Percentiles rank a stretch among this genome's conserved stretches.
Conservation (phyloP, 129 eudicot species). For the Flaveria bidentis region DNA sequence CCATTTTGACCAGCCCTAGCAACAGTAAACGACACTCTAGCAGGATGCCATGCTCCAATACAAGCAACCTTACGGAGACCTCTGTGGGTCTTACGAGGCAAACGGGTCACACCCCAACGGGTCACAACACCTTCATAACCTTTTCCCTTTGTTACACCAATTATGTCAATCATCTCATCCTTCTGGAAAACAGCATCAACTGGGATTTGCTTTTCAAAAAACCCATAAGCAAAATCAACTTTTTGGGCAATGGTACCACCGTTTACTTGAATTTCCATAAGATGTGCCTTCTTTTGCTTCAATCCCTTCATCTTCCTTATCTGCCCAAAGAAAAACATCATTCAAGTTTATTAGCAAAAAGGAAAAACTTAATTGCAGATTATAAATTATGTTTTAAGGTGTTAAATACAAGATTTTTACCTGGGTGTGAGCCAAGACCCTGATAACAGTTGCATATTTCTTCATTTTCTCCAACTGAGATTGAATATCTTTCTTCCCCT, state of each 20-base stretch:
- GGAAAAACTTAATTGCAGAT: background rate
- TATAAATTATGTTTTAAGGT: background rate
- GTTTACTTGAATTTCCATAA: slow-evolving; percentile 75
- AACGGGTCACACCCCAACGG: slow-evolving; percentile 80
- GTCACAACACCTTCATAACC: slow-evolving; percentile 85
- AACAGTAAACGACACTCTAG: slow-evolving; percentile 73
- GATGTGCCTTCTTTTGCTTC: slow-evolving; percentile 78
- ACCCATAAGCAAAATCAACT: slow-evolving; percentile 62
- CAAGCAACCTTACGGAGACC: slow-evolving; percentile 85
- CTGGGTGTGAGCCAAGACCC: slow-evolving; percentile 67
- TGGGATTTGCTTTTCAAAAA: slow-evolving; percentile 68
- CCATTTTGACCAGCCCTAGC: slow-evolving; percentile 88
- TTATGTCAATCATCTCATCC: slow-evolving; percentile 75
- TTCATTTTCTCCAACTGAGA: slow-evolving; percentile 69
- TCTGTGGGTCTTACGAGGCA: slow-evolving; percentile 76
- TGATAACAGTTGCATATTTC: slow-evolving; percentile 60
- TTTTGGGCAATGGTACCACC: slow-evolving; percentile 69
- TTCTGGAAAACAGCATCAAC: slow-evolving; percentile 74
- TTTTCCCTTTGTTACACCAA: slow-evolving; percentile 73
- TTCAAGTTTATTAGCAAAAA: background rate
- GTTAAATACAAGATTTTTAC: background rate
- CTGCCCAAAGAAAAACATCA: slow-evolving; percentile 19
- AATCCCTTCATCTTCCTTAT: slow-evolving; percentile 75
- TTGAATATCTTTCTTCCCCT: slow-evolving; percentile 66
- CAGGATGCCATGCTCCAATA: slow-evolving; percentile 80